Conservation (phyloP, 805 yeast species). For the Kregervanrija delftensis region DNA sequence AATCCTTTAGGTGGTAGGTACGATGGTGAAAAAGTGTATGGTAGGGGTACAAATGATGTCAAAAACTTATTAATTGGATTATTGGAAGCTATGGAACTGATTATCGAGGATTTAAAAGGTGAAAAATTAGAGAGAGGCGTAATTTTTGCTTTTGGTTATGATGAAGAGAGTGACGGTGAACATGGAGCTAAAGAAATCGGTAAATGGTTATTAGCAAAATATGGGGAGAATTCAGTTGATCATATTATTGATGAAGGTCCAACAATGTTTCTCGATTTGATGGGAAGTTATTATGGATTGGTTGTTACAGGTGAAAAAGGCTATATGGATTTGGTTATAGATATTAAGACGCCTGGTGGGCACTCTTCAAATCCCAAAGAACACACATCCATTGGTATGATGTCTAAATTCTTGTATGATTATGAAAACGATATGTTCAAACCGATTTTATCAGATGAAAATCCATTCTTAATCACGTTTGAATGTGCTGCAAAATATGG, state of each 20-base stretch:
- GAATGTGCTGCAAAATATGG: conserved; percentile 59
- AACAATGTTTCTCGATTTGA: conserved; percentile 24
- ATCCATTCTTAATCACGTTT: conserved; percentile 51
- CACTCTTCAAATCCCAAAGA: conserved; percentile 56
- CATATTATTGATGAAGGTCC: conserved; percentile 53
- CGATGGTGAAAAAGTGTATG: conserved; percentile 63
- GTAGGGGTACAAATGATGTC: conserved; percentile 74
- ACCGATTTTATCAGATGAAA: conserved; percentile 39
- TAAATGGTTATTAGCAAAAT: conserved; percentile 38
- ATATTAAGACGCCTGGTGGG: conserved; percentile 51
- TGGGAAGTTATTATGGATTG: conserved; percentile 34
- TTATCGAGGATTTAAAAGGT: conserved; percentile 46
- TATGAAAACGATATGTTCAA: conserved; percentile 53
- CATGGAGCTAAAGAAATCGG: conserved; percentile 54
- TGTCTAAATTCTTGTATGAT: conserved; percentile 46
- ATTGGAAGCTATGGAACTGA: conserved; percentile 54
- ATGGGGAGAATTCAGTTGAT: conserved; percentile 54
- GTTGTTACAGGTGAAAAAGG: conserved; percentile 44
- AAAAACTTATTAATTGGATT: conserved; percentile 62
- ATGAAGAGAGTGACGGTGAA: conserved; percentile 66
- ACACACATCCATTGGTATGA: conserved; percentile 71
- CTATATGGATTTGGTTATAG: conserved; percentile 35
- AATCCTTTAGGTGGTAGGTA: conserved; percentile 62
- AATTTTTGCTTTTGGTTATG: conserved; percentile 65
- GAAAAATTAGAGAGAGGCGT: conserved; percentile 40